Conservation (phyloP, 176 grass and related monocot species). For the Carex scoparia region DNA sequence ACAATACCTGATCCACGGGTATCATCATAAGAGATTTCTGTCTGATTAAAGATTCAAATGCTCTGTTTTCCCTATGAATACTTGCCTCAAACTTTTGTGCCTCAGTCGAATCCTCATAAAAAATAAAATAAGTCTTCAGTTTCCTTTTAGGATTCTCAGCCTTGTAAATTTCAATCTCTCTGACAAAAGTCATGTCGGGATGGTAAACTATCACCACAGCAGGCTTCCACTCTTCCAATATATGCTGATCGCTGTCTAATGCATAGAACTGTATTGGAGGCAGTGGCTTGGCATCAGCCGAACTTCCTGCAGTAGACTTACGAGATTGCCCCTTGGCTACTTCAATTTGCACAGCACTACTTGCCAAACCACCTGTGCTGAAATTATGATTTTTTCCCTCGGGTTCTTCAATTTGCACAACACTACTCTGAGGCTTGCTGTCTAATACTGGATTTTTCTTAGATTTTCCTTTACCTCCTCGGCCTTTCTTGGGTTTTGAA, state of each 20-base stretch:
- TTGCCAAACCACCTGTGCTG: conserved; percentile 20
- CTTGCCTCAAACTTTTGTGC: conserved; percentile 86
- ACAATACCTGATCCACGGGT: conserved; percentile 76
- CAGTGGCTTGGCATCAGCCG: conserved; percentile 39
- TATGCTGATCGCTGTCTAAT: conserved; percentile 62
- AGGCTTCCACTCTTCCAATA: conserved; percentile 75
- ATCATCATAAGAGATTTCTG: conserved; percentile 97
- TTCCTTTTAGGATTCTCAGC: conserved; percentile 66
- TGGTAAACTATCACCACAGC: conserved; percentile 83
- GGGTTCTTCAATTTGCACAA: conserved; percentile 28
- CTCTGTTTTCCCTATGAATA: conserved; percentile 78
- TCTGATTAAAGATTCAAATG: conserved; percentile 92
- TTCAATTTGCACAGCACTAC: conserved; percentile 30
- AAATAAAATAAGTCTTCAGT: conserved; percentile 87
- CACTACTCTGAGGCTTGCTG: conserved; percentile 28
- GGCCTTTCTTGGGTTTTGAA: conserved; percentile 43
- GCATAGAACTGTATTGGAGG: conserved; percentile 88
- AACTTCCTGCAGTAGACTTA: conserved; percentile 22
- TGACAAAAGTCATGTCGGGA: conserved; percentile 91
- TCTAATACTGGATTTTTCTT: conserved; percentile 41
- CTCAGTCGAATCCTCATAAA: conserved; percentile 92
- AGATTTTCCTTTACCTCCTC: conserved; percentile 39
- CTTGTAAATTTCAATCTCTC: conserved; percentile 95
- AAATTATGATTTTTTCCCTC: conserved; percentile 28
- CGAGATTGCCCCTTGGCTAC: conserved; percentile 17